A percentile compares a stretch with the other conserved stretches of the same genome.
Evolutionary conservation across 208 protist genomes (phyloP).

Genomic region (Leishmania arabica): DNA sequence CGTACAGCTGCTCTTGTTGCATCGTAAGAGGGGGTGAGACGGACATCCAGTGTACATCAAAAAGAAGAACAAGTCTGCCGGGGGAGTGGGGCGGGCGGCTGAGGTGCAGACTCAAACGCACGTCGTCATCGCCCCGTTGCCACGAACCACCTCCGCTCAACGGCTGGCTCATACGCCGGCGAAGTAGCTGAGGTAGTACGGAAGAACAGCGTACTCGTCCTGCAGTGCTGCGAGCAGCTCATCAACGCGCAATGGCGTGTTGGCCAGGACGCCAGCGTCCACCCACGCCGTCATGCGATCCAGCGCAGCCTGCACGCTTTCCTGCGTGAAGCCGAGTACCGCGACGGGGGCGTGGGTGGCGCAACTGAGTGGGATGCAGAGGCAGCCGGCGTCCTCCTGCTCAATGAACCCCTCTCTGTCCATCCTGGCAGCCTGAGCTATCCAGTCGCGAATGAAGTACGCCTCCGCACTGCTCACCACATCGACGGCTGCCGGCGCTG

Average conservation of each 20-base stretch:
- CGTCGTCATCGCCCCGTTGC: not conserved
- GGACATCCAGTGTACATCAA: slow-evolving; percentile 4
- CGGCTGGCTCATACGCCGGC: not conserved
- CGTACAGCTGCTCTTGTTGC: not conserved
- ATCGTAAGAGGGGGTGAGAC: not conserved
- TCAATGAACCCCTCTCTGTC: slow-evolving; percentile 29
- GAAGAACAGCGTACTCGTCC: slow-evolving; percentile 36
- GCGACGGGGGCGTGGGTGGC: slow-evolving; percentile 27
- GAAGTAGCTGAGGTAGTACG: slow-evolving; percentile 57
- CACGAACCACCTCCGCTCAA: not conserved
- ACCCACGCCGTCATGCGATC: slow-evolving; percentile 28
- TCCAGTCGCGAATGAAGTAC: slow-evolving; percentile 52
- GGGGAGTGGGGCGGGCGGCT: not conserved
- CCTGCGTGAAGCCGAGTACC: slow-evolving; percentile 32
- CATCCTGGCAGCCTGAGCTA: slow-evolving; percentile 19
- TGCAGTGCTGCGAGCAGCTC: slow-evolving; percentile 35
- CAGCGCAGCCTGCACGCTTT: slow-evolving; percentile 25
- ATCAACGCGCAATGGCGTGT: slow-evolving; percentile 22
- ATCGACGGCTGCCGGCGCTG: slow-evolving; percentile 8
- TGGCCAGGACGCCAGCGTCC: slow-evolving; percentile 22
- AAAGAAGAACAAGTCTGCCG: not conserved
- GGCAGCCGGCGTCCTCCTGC: slow-evolving; percentile 25
- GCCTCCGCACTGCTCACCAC: slow-evolving; percentile 39
- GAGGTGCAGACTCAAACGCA: not conserved
- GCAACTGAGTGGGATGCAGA: slow-evolving; percentile 32